Evolutionary conservation across 345 rosid genomes (phyloP).

Genomic region (Gossypium mustelinum): DNA sequence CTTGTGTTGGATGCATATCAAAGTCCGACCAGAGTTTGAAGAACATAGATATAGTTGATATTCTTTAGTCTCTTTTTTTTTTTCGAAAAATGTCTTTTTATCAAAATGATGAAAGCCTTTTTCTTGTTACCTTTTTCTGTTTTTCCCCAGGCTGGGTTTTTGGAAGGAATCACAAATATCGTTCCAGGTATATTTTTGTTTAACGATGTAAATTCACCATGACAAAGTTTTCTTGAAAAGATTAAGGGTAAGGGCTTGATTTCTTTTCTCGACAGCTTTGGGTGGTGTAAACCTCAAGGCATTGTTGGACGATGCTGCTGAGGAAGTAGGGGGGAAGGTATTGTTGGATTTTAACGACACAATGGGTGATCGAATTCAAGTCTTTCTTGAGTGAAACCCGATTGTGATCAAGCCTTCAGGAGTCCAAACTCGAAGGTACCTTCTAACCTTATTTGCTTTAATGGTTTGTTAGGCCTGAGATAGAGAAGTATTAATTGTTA

Average conservation of each 20-base stretch:
- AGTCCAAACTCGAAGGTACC: not conserved
- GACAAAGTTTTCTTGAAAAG: not conserved
- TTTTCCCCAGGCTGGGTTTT: constrained; percentile 67
- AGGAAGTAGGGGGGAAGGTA: constrained; percentile 72
- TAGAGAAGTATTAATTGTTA: not conserved
- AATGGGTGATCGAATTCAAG: constrained; percentile 87
- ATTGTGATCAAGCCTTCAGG: not conserved
- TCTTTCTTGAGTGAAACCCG: constrained; percentile 54
- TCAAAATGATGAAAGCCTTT: not conserved
- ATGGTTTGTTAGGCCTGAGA: not conserved
- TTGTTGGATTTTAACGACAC: constrained; percentile 73
- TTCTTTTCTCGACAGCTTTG: constrained; percentile 43
- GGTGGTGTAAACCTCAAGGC: constrained; percentile 83
- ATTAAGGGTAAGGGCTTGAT: not conserved
- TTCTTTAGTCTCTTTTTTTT: not conserved
- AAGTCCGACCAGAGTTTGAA: too few relatives aligned
- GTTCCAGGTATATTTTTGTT: constrained; percentile 61
- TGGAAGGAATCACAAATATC: constrained; percentile 82
- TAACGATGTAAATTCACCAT: not conserved
- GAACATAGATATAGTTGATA: not conserved
- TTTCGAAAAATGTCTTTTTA: not conserved
- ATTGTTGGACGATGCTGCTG: constrained; percentile 67
- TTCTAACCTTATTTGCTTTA: not conserved
- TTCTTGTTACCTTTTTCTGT: not conserved
- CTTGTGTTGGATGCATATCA: too few relatives aligned